Percentiles rank a stretch among this genome's conserved stretches.
Evolutionary conservation across 768 basidiomycete species (phyloP).

Genomic region (Crepidotus variabilis): DNA sequence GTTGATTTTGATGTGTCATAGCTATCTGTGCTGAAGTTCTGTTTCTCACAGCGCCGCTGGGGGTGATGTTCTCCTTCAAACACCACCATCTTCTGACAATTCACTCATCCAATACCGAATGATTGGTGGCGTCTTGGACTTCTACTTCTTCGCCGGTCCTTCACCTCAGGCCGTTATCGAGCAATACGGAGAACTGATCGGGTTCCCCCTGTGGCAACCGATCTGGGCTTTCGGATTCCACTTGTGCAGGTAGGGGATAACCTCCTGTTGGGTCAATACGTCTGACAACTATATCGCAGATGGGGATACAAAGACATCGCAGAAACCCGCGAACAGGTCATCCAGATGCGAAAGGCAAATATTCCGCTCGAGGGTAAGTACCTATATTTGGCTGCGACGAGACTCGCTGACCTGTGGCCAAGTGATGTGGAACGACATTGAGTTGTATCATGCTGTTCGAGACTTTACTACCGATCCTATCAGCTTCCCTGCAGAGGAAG

Average conservation of each 20-base stretch:
- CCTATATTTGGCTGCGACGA: slow-evolving; percentile 4
- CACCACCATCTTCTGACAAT: slow-evolving; percentile 45
- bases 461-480: slow-evolving; percentile 71
- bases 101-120: slow-evolving; percentile 71
- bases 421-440: slow-evolving; percentile 82
- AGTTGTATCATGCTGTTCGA: slow-evolving; percentile 63
- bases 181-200: slow-evolving; percentile 65
- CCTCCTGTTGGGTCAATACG: neutral
- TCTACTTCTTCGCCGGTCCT: slow-evolving; percentile 73
- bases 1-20: neutral
- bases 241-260: slow-evolving; percentile 46
- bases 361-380: slow-evolving; percentile 71
- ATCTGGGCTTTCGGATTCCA: slow-evolving; percentile 80
- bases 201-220: slow-evolving; percentile 68
- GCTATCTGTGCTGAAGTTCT: slow-evolving; percentile 3
- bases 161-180: slow-evolving; percentile 56
- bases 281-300: slow-evolving; percentile 24
- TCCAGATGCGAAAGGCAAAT: slow-evolving; percentile 55
- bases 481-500: slow-evolving; percentile 52
- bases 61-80: slow-evolving; percentile 65
- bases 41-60: slow-evolving; percentile 49
- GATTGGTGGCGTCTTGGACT: slow-evolving; percentile 72
- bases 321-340: slow-evolving; percentile 52
- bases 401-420: neutral
- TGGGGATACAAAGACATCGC: slow-evolving; percentile 45